Evolutionary conservation across 345 rosid genomes (phyloP).

Genomic region (Eucalyptus globulus): DNA sequence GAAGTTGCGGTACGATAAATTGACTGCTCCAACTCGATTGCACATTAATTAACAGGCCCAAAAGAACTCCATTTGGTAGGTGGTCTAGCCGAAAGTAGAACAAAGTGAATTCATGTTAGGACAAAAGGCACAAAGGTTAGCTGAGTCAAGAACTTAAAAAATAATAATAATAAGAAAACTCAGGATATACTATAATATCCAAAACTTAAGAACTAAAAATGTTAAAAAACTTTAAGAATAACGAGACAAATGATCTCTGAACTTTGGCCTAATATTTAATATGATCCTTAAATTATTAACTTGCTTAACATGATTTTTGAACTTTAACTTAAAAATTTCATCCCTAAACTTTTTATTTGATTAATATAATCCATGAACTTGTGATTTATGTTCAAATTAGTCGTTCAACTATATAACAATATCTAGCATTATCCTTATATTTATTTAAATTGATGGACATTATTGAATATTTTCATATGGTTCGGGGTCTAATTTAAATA

Average conservation of each 20-base stretch:
- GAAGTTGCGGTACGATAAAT: not conserved
- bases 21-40: not conserved
- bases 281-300: too few species aligned
- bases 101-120: not conserved
- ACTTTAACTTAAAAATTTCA: too few species aligned
- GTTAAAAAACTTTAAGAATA: not conserved
- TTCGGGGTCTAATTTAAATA: too few species aligned
- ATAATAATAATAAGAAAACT: not conserved
- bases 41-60: not conserved
- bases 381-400: not conserved
- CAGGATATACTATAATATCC: not conserved
- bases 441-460: not conserved
- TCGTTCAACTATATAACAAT: too few species aligned
- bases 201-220: not conserved
- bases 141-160: not conserved
- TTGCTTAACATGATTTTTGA: too few species aligned
- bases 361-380: fast-evolving
- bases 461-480: not conserved
- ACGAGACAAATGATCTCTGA: too few species aligned
- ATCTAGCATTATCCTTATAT: not conserved
- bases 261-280: too few species aligned
- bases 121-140: not conserved
- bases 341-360: too few species aligned
- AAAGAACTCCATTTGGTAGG: not conserved
- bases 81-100: not conserved